Evolutionary conservation across 371 early-diverging fungal genomes (phyloP).

Genomic region (Mortierella sp.): DNA sequence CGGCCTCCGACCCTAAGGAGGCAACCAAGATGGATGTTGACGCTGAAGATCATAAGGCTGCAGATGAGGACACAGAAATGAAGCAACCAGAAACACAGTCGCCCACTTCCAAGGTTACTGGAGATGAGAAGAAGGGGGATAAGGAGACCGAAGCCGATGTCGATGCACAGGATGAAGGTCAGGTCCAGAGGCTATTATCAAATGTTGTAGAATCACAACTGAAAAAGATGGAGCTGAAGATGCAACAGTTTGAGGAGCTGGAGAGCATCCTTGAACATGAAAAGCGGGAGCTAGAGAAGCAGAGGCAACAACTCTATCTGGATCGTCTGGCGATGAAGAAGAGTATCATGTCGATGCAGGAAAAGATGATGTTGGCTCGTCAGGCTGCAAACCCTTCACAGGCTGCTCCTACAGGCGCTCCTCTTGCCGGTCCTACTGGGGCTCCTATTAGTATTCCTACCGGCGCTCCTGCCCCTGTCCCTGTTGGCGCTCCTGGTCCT

Average conservation of each 20-base stretch:
- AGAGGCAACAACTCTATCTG: constrained; percentile 80
- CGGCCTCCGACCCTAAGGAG: too few species aligned
- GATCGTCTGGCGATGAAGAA: constrained; percentile 79
- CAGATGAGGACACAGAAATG: not conserved
- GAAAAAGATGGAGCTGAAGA: constrained; percentile 89
- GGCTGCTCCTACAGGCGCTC: too few species aligned
- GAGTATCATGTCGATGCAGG: constrained; percentile 60
- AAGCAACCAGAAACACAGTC: constrained; percentile 3
- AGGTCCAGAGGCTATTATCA: constrained; percentile 71
- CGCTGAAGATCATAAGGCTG: constrained; percentile 17
- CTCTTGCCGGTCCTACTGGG: too few species aligned
- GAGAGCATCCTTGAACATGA: constrained; percentile 89
- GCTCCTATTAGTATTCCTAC: too few species aligned
- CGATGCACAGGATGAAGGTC: constrained; percentile 21
- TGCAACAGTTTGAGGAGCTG: constrained; percentile 91
- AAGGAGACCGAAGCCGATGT: not conserved
- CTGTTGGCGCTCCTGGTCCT: too few species aligned
- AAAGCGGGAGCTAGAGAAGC: constrained; percentile 80
- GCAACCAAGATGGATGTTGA: constrained; percentile 30
- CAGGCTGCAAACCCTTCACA: constrained; percentile 37
- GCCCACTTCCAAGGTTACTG: constrained; percentile 3
- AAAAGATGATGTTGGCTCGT: constrained; percentile 58
- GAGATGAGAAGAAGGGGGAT: constrained; percentile 15
- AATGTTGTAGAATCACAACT: constrained; percentile 86
- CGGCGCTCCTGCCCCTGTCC: too few species aligned